These are phyloP conservation scores for Lasiodiplodia sp. DNA, from an alignment of 2,329 filamentous ascomycete species.

Conservation along the genomic window DNA sequence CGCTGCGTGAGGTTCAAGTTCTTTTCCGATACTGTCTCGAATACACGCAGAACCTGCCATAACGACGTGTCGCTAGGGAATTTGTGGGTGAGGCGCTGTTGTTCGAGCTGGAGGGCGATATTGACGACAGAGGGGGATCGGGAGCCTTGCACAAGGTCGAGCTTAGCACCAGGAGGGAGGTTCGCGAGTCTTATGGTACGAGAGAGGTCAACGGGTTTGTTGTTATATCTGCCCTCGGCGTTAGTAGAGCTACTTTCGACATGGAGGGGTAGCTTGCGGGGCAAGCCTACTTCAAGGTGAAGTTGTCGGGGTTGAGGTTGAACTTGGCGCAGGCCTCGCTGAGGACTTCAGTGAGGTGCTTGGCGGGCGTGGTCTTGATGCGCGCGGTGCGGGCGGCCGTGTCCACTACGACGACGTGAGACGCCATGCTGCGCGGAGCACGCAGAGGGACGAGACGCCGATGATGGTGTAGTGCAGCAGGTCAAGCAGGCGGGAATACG, in stretches of 20 bases:
- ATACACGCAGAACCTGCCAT: slow-evolving; percentile 89
- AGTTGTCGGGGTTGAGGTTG: slow-evolving; percentile 73
- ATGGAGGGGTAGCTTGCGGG: slow-evolving; percentile 36
- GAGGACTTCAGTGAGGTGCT: slow-evolving; percentile 82
- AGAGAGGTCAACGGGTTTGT: slow-evolving; percentile 85
- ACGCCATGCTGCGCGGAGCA: slow-evolving; percentile 68
- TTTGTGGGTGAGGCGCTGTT: slow-evolving; percentile 78
- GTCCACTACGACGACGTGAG: slow-evolving; percentile 88
- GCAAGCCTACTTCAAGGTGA: slow-evolving; percentile 74
- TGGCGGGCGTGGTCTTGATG: slow-evolving; percentile 83
- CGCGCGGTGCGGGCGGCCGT: slow-evolving; percentile 77
- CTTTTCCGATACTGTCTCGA: slow-evolving; percentile 70
- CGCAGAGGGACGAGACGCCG: slow-evolving; percentile 27
- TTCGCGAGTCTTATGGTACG: slow-evolving; percentile 83
- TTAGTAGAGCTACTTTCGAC: background rate
- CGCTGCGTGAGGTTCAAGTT: slow-evolving; percentile 82
- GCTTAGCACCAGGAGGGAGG: slow-evolving; percentile 83
- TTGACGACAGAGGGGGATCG: slow-evolving; percentile 85
- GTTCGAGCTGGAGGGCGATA: slow-evolving; percentile 83
- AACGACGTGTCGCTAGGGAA: slow-evolving; percentile 87
- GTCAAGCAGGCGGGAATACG: slow-evolving; percentile 28
- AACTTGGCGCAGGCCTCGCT: slow-evolving; percentile 88
- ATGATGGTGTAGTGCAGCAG: slow-evolving; percentile 30
- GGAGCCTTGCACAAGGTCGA: slow-evolving; percentile 88
- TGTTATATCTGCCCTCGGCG: slow-evolving; percentile 59